Percentiles rank a stretch among this genome's conserved stretches.
phyloP scores from a whole-genome alignment of 2,329 filamentous ascomycete species.

The Leptographium flavum region DNA sequence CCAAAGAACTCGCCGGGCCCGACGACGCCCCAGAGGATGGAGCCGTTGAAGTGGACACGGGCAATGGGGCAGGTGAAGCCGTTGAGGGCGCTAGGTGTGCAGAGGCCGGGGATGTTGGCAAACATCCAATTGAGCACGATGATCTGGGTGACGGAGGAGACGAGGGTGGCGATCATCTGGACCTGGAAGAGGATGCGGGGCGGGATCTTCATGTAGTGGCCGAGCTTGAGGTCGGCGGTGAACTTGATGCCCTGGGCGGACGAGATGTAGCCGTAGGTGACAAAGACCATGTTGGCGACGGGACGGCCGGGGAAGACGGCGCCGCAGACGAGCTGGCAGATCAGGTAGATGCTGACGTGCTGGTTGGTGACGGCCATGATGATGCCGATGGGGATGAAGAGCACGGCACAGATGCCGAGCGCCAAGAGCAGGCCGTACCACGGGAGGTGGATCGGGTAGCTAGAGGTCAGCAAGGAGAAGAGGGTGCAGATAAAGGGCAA shows the following conservation, averaged over 20 bases:
- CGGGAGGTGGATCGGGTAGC: constrained; percentile 66
- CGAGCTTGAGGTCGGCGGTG: constrained; percentile 72
- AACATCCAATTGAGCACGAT: constrained; percentile 87
- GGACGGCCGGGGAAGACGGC: constrained; percentile 71
- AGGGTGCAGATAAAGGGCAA: neutral
- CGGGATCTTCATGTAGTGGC: constrained; percentile 79
- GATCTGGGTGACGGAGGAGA: constrained; percentile 71
- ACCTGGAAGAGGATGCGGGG: constrained; percentile 67
- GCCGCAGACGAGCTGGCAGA: constrained; percentile 75
- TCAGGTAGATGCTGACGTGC: constrained; percentile 73
- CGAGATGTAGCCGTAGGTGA: constrained; percentile 82
- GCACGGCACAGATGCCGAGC: constrained; percentile 60
- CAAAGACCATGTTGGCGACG: constrained; percentile 87
- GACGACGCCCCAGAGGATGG: constrained; percentile 80
- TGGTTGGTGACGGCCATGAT: constrained; percentile 90
- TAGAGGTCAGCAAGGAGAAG: constrained; percentile 18
- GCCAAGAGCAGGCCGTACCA: constrained; percentile 79
- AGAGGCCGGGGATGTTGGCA: constrained; percentile 58
- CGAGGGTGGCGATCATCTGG: constrained; percentile 59
- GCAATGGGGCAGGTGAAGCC: constrained; percentile 82
- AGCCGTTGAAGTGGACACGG: constrained; percentile 79
- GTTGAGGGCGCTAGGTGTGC: constrained; percentile 66
- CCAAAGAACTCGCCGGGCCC: constrained; percentile 76
- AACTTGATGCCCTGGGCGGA: constrained; percentile 85
- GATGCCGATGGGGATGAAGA: constrained; percentile 84